phyloP scores from a whole-genome alignment of 805 yeast genomes.

The Isabelozyma heimii region DNA sequence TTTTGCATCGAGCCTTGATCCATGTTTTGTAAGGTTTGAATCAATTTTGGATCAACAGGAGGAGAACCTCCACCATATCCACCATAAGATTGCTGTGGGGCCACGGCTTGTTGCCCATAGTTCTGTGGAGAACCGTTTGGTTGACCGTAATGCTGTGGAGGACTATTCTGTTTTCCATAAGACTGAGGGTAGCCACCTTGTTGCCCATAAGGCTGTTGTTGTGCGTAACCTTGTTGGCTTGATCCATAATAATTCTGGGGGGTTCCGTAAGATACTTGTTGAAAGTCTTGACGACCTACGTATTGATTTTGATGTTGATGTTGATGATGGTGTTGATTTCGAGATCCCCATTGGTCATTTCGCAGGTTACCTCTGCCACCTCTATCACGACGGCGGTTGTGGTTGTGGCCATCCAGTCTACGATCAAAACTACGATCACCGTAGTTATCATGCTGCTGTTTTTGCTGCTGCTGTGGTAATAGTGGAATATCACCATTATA shows the following conservation, averaged over 20 bases:
- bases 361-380: constrained; percentile 4
- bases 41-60: constrained; percentile 2
- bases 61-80: constrained; percentile 1
- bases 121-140: background rate
- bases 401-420: constrained; percentile 5
- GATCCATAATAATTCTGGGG: background rate
- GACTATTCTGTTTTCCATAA: background rate
- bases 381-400: constrained; percentile 6
- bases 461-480: background rate
- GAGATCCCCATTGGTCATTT: constrained; percentile 9
- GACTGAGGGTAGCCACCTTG: constrained; percentile 3
- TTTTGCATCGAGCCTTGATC: constrained; percentile 34
- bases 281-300: constrained; percentile 8
- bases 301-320: constrained; percentile 4
- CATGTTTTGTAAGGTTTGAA: constrained; percentile 19
- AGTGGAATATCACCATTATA: constrained; percentile 9
- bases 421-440: background rate
- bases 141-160: constrained; percentile 1
- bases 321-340: constrained; percentile 4
- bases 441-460: background rate
- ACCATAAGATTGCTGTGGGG: constrained; percentile 4
- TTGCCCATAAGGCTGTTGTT: background rate
- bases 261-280: constrained; percentile 2
- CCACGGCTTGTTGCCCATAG: constrained; percentile 2
- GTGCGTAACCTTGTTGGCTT: background rate